Conservation (phyloP, 2,329 filamentous ascomycete genomes). For the Cytospora schulzeri region DNA sequence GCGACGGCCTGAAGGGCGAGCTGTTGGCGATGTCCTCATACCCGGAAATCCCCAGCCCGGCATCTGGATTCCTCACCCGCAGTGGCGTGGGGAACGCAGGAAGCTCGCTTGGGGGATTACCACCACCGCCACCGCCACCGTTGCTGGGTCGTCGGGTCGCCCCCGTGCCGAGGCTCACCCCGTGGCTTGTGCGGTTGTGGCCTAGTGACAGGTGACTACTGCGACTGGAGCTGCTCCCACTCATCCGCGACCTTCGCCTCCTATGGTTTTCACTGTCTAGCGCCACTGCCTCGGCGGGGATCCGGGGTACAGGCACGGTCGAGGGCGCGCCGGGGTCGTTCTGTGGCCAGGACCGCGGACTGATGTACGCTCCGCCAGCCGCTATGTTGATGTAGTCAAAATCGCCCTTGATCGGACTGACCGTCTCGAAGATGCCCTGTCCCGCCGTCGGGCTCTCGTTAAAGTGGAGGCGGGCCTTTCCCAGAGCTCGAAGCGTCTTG, state of each 20-base stretch:
- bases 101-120: background rate
- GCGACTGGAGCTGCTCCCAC: constrained; percentile 9
- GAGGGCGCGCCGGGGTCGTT: background rate
- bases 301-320: constrained; percentile 3
- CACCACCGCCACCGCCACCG: background rate
- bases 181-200: background rate
- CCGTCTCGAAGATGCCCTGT: constrained; percentile 19
- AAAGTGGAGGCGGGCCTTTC: constrained; percentile 19
- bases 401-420: background rate
- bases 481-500: constrained; percentile 17
- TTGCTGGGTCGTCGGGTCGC: constrained; percentile 4
- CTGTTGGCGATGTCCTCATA: constrained; percentile 40
- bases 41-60: constrained; percentile 34
- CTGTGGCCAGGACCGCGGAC: constrained; percentile 19
- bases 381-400: constrained; percentile 1
- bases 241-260: constrained; percentile 15
- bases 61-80: constrained; percentile 23
- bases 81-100: background rate
- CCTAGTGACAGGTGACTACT: constrained; percentile 4
- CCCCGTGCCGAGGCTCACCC: background rate
- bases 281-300: constrained; percentile 1
- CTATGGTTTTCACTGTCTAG: constrained; percentile 22
- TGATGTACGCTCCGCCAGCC: constrained; percentile 13
- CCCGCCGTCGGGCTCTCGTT: constrained; percentile 11
- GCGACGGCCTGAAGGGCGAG: constrained; percentile 44